Conservation (phyloP, 768 basidiomycete species). For the Cubamyces lactineus region DNA sequence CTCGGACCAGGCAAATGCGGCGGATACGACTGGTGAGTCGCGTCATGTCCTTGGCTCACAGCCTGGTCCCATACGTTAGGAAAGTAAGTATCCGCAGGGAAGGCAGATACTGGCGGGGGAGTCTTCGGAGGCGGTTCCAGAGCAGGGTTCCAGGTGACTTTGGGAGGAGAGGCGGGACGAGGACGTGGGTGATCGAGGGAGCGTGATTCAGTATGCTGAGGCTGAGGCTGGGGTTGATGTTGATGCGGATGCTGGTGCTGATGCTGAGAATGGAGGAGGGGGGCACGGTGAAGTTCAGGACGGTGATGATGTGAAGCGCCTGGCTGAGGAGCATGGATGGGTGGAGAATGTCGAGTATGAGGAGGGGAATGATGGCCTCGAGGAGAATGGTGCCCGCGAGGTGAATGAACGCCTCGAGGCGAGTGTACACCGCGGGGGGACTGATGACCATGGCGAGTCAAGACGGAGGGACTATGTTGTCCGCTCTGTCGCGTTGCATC, state of each 20-base stretch:
- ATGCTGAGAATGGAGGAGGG: slow-evolving; percentile 22
- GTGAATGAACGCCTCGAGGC: slow-evolving; percentile 23
- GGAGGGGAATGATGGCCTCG: slow-evolving; percentile 19
- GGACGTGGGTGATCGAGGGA: slow-evolving; percentile 32
- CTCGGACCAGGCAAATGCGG: slow-evolving; percentile 41
- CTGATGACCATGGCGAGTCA: slow-evolving; percentile 5
- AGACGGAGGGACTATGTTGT: slow-evolving; percentile 14
- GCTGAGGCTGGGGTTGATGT: slow-evolving; percentile 30
- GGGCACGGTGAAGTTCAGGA: slow-evolving; percentile 27
- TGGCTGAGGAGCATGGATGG: slow-evolving; percentile 12
- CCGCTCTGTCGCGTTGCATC: slow-evolving; percentile 13
- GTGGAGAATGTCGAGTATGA: not conserved
- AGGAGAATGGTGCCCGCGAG: slow-evolving; percentile 17
- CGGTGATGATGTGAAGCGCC: slow-evolving; percentile 26
- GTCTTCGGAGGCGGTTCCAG: slow-evolving; percentile 76
- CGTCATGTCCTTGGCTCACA: slow-evolving; percentile 44
- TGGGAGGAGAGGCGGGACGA: slow-evolving; percentile 61
- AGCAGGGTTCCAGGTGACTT: slow-evolving; percentile 81
- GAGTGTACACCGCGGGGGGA: slow-evolving; percentile 17
- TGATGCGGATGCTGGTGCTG: slow-evolving; percentile 30
- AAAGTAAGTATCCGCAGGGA: slow-evolving; percentile 78
- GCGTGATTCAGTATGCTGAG: not conserved
- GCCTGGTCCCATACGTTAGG: slow-evolving; percentile 85
- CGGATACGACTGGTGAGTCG: slow-evolving; percentile 35
- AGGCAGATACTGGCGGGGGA: slow-evolving; percentile 56